A percentile compares a stretch with the other conserved stretches of the same genome.
phyloP scores from a whole-genome alignment of 306 rosid genomes.

The Trichosanthes truncata region DNA sequence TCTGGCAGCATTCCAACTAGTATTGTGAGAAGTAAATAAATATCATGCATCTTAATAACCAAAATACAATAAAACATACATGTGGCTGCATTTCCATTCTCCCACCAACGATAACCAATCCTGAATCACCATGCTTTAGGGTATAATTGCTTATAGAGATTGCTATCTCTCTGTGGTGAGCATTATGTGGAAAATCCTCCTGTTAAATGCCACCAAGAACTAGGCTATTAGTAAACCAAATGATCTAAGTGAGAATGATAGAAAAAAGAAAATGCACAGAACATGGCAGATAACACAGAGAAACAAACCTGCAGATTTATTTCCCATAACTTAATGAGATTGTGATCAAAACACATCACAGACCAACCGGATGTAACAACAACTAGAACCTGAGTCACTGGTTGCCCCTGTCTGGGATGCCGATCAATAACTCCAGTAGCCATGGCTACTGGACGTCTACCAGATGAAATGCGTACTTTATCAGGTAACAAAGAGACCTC shows the following conservation, averaged over 20 bases:
- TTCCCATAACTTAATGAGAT: slow-evolving; percentile 88
- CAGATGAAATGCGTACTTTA: slow-evolving; percentile 73
- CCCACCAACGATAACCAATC: slow-evolving; percentile 90
- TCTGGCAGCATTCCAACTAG: background rate
- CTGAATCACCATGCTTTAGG: slow-evolving; percentile 86
- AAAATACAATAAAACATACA: slow-evolving; percentile 35
- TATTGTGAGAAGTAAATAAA: background rate
- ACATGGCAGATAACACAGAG: background rate
- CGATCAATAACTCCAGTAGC: slow-evolving; percentile 79
- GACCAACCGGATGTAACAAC: slow-evolving; percentile 97
- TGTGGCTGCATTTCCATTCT: slow-evolving; percentile 97
- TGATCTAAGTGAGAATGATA: background rate
- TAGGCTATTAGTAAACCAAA: background rate
- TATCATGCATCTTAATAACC: background rate
- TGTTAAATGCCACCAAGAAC: slow-evolving; percentile 23
- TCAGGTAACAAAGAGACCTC: slow-evolving; percentile 87
- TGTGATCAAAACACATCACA: slow-evolving; percentile 94
- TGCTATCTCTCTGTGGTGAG: slow-evolving; percentile 89
- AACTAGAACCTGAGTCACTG: slow-evolving; percentile 71
- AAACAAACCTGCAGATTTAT: slow-evolving; percentile 73
- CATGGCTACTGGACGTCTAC: slow-evolving; percentile 95
- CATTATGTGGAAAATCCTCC: slow-evolving; percentile 95
- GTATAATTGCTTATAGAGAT: slow-evolving; percentile 85
- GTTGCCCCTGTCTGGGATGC: slow-evolving; percentile 44
- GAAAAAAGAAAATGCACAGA: background rate